Evolutionary conservation across 2,329 filamentous ascomycete species (phyloP), one percentile per base, ranked within the genome.

Genomic region (Paecilomyces sp.): DNA sequence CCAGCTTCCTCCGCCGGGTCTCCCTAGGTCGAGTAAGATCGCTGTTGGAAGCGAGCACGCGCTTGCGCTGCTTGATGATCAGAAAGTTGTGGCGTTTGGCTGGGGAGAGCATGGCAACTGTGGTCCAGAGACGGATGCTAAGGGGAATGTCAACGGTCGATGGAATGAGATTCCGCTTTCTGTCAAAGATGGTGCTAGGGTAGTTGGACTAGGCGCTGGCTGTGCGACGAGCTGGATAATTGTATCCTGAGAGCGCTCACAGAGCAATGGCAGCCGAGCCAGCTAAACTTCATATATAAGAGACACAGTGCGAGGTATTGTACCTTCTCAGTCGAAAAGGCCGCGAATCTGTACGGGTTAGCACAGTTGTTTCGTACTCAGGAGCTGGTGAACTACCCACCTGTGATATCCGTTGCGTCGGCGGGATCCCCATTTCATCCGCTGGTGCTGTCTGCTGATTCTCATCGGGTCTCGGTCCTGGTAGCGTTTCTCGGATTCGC

Each of bases 51-150:
- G 93, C 70, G 94, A 97, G 74, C 94, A 99, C 74, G 86, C 85
- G n/a, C 75, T 97, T 63, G 90, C 86, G 8, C 74, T 93, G 28
- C 86, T 89, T 0, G 76, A 76, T 9, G 79, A 82, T 22, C 85
- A 85, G 1, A 83, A 87, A 56, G 85, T 96, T 1, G 76, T 95
- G 55, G 85, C 90, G 1, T 97, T 93, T 91, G 94, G 94, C 22
- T 99, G 94, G 94, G 92, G 92, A 1, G 93, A 97, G 75, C 94
- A 99, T 76, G 94, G 94, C 1, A 99, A 99, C 72, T 99, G 94
- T 72, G 94, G 94, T 2, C 84, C 85, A 36, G 79, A 83, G 51
- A 79, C 77, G 12, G 84, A 86, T 62, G 77, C 82, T 18, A 78
- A 82, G 62, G 86, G 85, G 56, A 85, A 90, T 73, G 86, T 92